These are phyloP conservation scores for Neofusicoccum umdonicola DNA, from an alignment of 2,329 filamentous ascomycete species.

Conservation along the genomic window DNA sequence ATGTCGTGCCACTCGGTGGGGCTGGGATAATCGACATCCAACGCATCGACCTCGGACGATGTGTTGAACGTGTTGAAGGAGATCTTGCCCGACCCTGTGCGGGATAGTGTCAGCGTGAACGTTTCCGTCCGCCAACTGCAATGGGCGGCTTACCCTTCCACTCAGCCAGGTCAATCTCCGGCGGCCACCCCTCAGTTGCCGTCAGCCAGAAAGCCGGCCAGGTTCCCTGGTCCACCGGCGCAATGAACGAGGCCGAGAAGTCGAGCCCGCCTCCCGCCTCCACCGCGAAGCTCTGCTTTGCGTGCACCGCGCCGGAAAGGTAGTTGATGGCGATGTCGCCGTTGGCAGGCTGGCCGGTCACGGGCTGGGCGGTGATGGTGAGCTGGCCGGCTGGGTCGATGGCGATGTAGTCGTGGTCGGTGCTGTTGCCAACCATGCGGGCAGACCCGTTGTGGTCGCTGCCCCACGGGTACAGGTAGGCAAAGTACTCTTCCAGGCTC, in stretches of 20 bases:
- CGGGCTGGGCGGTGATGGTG: conserved; percentile 49
- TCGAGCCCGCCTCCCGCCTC: conserved; percentile 38
- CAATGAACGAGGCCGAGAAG: conserved; percentile 41
- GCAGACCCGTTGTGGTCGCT: conserved; percentile 58
- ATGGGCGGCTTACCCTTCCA: conserved; percentile 52
- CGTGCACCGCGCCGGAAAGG: conserved; percentile 48
- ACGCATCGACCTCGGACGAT: conserved; percentile 45
- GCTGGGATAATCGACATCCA: conserved; percentile 49
- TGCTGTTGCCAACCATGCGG: conserved; percentile 43
- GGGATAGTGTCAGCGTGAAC: neutral
- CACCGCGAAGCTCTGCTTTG: conserved; percentile 44
- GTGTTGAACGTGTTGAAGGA: conserved; percentile 58
- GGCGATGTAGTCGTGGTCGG: conserved; percentile 42
- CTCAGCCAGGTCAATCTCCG: conserved; percentile 60
- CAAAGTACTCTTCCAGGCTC: conserved; percentile 43
- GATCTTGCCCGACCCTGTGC: conserved; percentile 45
- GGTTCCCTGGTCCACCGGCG: conserved; percentile 43
- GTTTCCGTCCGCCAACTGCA: neutral
- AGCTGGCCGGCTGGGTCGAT: conserved; percentile 41
- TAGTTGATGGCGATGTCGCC: conserved; percentile 49
- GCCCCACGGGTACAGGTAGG: conserved; percentile 58
- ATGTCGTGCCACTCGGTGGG: conserved; percentile 52
- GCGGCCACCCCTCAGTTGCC: conserved; percentile 55
- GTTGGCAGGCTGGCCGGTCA: conserved; percentile 39
- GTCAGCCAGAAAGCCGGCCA: conserved; percentile 63